Percentiles rank a stretch among this genome's conserved stretches.
phyloP scores from a whole-genome alignment of 2,329 filamentous ascomycete genomes.

The Dothistroma septosporum region DNA sequence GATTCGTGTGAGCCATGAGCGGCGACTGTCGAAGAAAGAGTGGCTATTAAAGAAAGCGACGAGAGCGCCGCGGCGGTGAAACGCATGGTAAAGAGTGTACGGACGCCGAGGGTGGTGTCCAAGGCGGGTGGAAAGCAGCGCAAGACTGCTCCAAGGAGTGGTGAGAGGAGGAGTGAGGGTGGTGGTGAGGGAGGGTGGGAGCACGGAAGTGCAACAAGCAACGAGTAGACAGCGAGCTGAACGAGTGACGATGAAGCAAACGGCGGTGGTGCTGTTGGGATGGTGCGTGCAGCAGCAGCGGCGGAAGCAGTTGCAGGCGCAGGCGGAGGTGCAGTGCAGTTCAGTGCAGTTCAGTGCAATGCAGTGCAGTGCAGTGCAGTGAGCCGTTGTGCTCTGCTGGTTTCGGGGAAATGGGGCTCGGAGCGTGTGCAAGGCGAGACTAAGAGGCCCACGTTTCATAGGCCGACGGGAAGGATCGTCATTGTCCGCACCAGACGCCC shows the following conservation, averaged over 20 bases:
- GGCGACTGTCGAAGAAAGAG: background rate
- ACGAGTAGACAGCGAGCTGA: background rate
- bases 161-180: background rate
- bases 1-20: conserved; percentile 3
- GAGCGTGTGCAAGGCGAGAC: background rate
- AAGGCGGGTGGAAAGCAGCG: background rate
- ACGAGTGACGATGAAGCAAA: background rate
- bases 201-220: background rate
- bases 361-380: no score
- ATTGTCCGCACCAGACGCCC: background rate
- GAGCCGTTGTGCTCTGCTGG: background rate
- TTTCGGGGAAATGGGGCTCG: background rate
- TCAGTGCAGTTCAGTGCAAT: no score
- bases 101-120: conserved; percentile 1
- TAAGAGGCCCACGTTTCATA: background rate
- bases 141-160: background rate
- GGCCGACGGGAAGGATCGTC: background rate
- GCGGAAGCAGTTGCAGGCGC: no score
- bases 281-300: no score
- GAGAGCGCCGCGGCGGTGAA: conserved; percentile 5
- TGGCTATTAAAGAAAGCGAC: conserved; percentile 6
- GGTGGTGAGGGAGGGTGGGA: background rate
- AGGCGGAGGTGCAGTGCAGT: background rate
- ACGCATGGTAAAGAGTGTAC: conserved; percentile 3
- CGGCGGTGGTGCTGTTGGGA: background rate